A percentile compares a stretch with the other conserved stretches of the same genome.
These are phyloP conservation scores for Allantophomopsis lycopodina DNA, from an alignment of 2,329 filamentous ascomycete species.

Conservation along the genomic window DNA sequence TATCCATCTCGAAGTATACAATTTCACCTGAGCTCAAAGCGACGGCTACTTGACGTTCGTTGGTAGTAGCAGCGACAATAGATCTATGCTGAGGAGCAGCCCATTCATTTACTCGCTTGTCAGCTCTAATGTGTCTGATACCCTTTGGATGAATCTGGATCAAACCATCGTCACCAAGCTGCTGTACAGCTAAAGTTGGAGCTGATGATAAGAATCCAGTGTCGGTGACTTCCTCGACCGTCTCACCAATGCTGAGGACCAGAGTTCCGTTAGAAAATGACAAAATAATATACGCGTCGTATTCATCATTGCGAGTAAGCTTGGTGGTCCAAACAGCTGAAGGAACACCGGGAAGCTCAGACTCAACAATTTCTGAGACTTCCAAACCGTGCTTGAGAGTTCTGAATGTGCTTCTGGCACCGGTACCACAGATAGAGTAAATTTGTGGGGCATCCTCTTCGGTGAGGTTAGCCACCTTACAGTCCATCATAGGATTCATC, in stretches of 20 bases:
- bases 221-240: conserved; percentile 88
- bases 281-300: conserved; percentile 89
- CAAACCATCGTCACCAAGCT: conserved; percentile 83
- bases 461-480: conserved; percentile 81
- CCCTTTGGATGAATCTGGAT: conserved; percentile 95
- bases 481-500: conserved; percentile 83
- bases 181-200: conserved; percentile 81
- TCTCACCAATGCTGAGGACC: conserved; percentile 90
- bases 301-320: conserved; percentile 65
- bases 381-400: conserved; percentile 87
- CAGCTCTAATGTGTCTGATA: conserved; percentile 75
- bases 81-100: conserved; percentile 83
- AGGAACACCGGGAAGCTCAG: conserved; percentile 76
- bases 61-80: conserved; percentile 88
- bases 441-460: conserved; percentile 94
- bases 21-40: conserved; percentile 94
- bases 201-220: conserved; percentile 84
- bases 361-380: conserved; percentile 92
- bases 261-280: conserved; percentile 84
- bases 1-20: conserved; percentile 95
- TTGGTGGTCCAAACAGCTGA: conserved; percentile 94
- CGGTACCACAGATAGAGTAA: conserved; percentile 80
- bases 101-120: conserved; percentile 80
- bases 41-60: conserved; percentile 83
- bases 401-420: conserved; percentile 79